Conservation (phyloP, 129 eudicot species). For the Daucus carota region DH1_v3.0 NC_030383.2:58027001-58027500, state of each 20-base stretch:
- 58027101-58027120: not conserved
- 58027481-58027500: not conserved
- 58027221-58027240: not conserved
- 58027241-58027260: not conserved
- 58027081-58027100: not conserved
- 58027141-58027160: not conserved
- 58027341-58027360: slow-evolving; percentile 68
- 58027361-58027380: slow-evolving; percentile 98
- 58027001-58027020: slow-evolving; percentile 94
- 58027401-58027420: slow-evolving; percentile 93
- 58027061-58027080: slow-evolving; percentile 86
- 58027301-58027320: not conserved
- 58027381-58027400: slow-evolving; percentile 87
- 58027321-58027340: not conserved
- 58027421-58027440: slow-evolving; percentile 72
- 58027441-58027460: not conserved
- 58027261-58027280: not conserved
- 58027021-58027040: slow-evolving; percentile 90
- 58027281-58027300: not conserved
- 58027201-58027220: not conserved
- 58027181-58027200: not conserved
- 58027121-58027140: not conserved
- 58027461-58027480: not conserved
- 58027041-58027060: slow-evolving; percentile 92
- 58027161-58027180: not conserved